Base-by-base conservation (phyloP, 345 rosid species). In the Erodium maritimum region DNA sequence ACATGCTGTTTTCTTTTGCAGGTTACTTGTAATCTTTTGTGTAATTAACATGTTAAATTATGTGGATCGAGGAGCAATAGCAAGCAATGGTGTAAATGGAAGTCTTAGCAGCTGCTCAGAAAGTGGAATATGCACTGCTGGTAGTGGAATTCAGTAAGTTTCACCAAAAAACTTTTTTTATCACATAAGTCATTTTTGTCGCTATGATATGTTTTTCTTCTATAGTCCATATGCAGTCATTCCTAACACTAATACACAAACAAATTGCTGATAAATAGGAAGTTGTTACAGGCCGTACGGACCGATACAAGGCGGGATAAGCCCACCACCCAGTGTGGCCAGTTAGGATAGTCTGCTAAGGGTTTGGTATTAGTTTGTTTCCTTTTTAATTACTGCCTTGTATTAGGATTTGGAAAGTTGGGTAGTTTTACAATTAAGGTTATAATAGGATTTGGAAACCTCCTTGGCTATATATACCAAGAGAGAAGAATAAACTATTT, bases 41-140 rank as follows among this genome's bases (percentile, higher is more conserved):
- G 69, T 89, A 24, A 72, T 85, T 65, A 93, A 82, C 78, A 54
- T 93, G 86, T 56, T 89, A 56, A 93, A 93, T 76, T 82, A 89
- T 24, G 78, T 89, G 69, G 99, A 93, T 73, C 82, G 99, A 73
- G 99, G 99, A 77, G 91, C 80, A 4, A 93, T 89, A 19, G 96
- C 96, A 1, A 93, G 96, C 66, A 93, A 93, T 70, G 95, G 96
- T 59, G 96, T 93, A 42, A 93, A 93, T 60, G 99, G 99, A 59
- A 85, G 84, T 66, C 61, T 60, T 48, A 64, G 69, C 37, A 73
- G 69, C 14, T 93, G 99, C 66, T 72, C 83, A 58, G 65, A 71
- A 59, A 73, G 76, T 54, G 82, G 86, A 22, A 58, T 66, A 25
- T 93, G 95, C 80, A 71, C 81, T n/a, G 56, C 80, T 18, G 96